Evolutionary conservation across 1,284 basidiomycete genomes (phyloP), one percentile per base, ranked within the genome.

Genomic region (Filobasidium uniguttulatum): DNA sequence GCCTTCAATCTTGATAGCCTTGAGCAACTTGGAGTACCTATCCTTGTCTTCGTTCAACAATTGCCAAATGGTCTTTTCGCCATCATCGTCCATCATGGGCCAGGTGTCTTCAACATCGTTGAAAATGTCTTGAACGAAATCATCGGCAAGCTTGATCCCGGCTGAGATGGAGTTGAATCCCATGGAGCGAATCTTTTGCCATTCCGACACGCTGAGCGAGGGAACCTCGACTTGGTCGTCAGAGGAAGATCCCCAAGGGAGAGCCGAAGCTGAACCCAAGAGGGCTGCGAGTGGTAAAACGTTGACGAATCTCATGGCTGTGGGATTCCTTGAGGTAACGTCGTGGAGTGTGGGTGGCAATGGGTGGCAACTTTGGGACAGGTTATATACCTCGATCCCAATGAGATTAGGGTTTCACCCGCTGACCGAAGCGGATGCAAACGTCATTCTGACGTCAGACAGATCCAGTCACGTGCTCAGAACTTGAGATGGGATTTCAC

Each of bases 41-140:
- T 58, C 61, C 46, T 64, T 58, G 20, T 69, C 50, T 54, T 62
- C 30, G 44, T 46, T 56, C 30, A 57, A 44, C 25, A 55, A 25
- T 55, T 66, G 59, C 61, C 63, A 70, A 55, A 69, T 65, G 6
- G 65, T 66, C 54, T 59, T 55, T 51, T 63, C 55, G 7, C 56
- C 52, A 36, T 64, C 59, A 46, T 61, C 61, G 29, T 48, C 55
- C 40, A 50, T 25, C 15, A 26, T 49, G 15, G 37, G 19, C 7
- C 44, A 34, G 26, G 15, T 33, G 28, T 33, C 43, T 40, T 49
- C 36, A 37, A 33, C 52, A 29, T 50, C 53, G 19, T 47, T 41
- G 33, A 52, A 54, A 10, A 48, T 53, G 10, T 41, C 44, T 31
- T 56, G 47, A 43, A 60, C 48, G 17, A 60, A 57, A 20, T 59